Base-by-base conservation (phyloP, 306 rosid species). In the Quercus dentata region DNA sequence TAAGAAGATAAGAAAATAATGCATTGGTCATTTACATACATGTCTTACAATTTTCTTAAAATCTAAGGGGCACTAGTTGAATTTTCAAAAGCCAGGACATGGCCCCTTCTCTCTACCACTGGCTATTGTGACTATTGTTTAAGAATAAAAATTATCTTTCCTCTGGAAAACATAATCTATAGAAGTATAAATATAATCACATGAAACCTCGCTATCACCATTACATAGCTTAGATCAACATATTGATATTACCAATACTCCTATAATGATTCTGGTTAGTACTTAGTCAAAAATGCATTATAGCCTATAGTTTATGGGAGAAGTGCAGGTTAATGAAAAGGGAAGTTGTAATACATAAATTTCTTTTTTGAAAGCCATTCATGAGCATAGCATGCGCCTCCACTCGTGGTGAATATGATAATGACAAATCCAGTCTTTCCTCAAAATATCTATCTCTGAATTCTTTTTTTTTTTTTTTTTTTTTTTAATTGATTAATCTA, bases 331-430 rank as follows among this genome's bases (percentile, higher is more conserved):
- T n/a, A 25, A 61, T 23, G 68, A 31, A 31, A 6, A 61, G 2
- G 28, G 14, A 62, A 25, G 68, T 13, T 3, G 2, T 25, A 28
- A 61, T 1, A 57, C 20, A n/a, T 57, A 12, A 49, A 15, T 5
- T 27, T n/a, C 25, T 58, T 57, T 56, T 46, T 19, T n/a, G 69
- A 28, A 54, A 33, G n/a, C 38, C 64, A 44, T 28, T 67, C 8
- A 67, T 13, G 75, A 74, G 71, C 71, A 67, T n/a, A 57, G 56
- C 70, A 73, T 56, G 59, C 69, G 74, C 56, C 74, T 54, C 57
- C 62, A 33, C 33, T 55, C 33, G 23, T 63, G 69, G 31, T 30
- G 33, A 19, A 51, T 65, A 62, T 65, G 18, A 35, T 63, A 54
- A 73, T 65, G 27, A 75, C 57, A 61, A 52, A 27, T 4, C 31